Evolutionary conservation across 305 asterid genomes (phyloP), one percentile per base, ranked within the genome.

Genomic region (Fraxinus sp.): DNA sequence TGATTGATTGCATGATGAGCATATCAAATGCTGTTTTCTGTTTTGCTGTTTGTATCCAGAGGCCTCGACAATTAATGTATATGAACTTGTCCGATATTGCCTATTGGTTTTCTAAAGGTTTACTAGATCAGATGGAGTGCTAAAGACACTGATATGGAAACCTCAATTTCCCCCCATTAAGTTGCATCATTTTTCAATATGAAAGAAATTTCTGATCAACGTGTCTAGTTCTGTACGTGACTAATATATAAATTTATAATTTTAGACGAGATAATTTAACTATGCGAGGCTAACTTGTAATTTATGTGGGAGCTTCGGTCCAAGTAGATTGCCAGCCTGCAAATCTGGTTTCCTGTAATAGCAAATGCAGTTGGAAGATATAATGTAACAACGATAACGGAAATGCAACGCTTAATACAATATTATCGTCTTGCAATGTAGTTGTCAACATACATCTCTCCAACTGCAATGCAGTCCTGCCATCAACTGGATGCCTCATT

Each of bases 91-190:
- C 14, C 18, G 52, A 41, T 22, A 22, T 22, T 22, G 24, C 24
- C 24, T 79, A 73, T 35, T 85, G 82, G 86, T 55, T 77, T 32
- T 76, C 82, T 5, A 86, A 85, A 78, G 86, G 86, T 18, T 76
- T 85, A 49, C 80, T 85, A 0, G 35, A 75, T 20, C 5, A 33
- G 36, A 33, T 3, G 36, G 4, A 33, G 5, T 33, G 36, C 36
- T 33, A 33, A 33, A 3, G 36, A 33, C 36, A 33, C 36, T 33
- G 36, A 33, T 33, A 33, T 33, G 36, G 5, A 33, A 33, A 22
- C 24, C 24, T 22, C 24, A 16, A 32, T 77, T 82, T 79, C 28
- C 84, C n/a, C 55, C 83, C 4, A 81, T 86, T 82, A 64, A 84
- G 73, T 72, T 59, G 70, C 59, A 49, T 49, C 59, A 14, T 49